Base-by-base conservation (phyloP, 148 eudicot species). In the Suaeda aralocaspica region DNA sequence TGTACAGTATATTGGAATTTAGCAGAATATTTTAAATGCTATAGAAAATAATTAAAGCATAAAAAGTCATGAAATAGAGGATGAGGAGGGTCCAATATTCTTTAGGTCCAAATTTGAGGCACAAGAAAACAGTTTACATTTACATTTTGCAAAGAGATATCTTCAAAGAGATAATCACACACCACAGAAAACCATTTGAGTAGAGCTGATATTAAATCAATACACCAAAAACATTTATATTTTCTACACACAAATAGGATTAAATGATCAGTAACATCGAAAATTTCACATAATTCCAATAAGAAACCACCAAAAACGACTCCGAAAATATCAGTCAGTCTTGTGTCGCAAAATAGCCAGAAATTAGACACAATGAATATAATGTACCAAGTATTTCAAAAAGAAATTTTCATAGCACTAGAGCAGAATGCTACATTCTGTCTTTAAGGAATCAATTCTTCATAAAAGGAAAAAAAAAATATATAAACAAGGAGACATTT, bases 181-280 rank as follows among this genome's bases (percentile, higher is more conserved):
- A 67, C 80, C 80, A 77, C 80, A 77, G 46, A 73, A n/a, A 50
- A 46, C 66, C 64, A 41, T 34, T 70, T 39, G 70, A 66, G 60
- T n/a, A 71, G 68, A 28, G 46, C 51, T 26, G 25, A 26, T 30
- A 46, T 15, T 29, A 36, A 14, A 42, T 50, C 53, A 39, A 49
- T 14, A 61, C 66, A 34, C 48, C 41, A n/a, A 30, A 62, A 16
- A 41, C 28, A 28, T 21, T 21, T 75, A 55, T 4, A 59, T 30
- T 41, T 33, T 10, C 36, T 60, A 31, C 52, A 50, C 51, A 34
- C 45, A 50, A 53, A 42, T 19, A 61, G 16, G 45, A 26, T 69
- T 64, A 30, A n/a, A 60, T 59, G 28, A 30, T 36, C 4, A 4
- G 41, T 3, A 36, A 8, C 34, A 67, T 74, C 51, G 39, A 48